Base-by-base conservation (phyloP, 164 flowering plant genomes). In the Annona squamosa region DNA sequence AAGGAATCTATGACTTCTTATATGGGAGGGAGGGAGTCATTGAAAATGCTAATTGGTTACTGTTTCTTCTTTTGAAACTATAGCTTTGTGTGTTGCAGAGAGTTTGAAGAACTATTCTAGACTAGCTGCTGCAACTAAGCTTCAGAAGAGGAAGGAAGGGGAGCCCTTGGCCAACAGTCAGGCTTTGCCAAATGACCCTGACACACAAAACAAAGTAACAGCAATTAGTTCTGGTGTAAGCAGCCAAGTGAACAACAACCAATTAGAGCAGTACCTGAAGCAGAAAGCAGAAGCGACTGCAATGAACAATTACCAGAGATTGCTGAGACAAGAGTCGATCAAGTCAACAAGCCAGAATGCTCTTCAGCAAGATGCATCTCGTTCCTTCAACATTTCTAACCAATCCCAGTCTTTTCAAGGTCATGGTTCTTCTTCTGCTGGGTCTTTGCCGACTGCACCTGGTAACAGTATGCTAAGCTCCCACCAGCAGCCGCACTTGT, bases 81-180 rank as follows among this genome's bases (percentile, higher is more conserved):
- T 63, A 16, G 65, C 5, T n/a, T 6, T 17, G 5, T 10, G 3
- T 3, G 70, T 72, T 85, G 82, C 94, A 94, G 98, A 91, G 81
- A 88, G 91, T 71, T 89, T 94, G 86, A 92, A 92, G 81, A 88
- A 57, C 63, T 90, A 84, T 81, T 88, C 97, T 74, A 85, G 91
- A 56, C 92, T 81, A 68, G 73, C 84, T 7, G 67, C 79, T 65
- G 78, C 83, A n/a, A 77, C 87, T 68, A 91, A 89, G 82, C 70
- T 86, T 44, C 88, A 42, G 16, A 88, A 86, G 79, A 83, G 87
- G 88, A 94, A 86, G 80, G 91, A 91, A 76, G 83, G 83, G 82
- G 97, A 89, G 76, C 93, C 87, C 69, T 65, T 81, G 52, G 90
- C 86, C 59, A 80, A 68, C 73, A 79, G 77, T 45, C 90, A 86